phyloP scores from a whole-genome alignment of 306 rosid genomes.

The Oemleria cerasiformis region DNA sequence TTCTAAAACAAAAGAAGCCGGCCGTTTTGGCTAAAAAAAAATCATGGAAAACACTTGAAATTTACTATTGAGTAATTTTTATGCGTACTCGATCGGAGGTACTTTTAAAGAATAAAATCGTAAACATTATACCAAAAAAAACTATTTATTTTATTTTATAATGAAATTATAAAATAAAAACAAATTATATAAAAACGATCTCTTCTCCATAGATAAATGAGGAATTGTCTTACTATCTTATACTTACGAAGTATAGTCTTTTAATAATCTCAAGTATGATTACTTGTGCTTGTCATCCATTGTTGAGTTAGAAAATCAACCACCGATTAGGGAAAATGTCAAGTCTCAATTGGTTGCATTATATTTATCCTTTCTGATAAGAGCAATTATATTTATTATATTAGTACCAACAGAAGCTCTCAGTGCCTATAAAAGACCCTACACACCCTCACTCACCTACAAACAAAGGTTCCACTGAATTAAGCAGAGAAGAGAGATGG shows the following conservation, averaged over 20 bases:
- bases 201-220: too few species aligned
- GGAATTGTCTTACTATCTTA: background rate
- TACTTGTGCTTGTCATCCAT: background rate
- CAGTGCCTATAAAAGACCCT: constrained; percentile 12
- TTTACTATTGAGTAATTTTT: too few species aligned
- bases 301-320: background rate
- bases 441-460: background rate
- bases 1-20: too few species aligned
- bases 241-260: background rate
- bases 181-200: too few species aligned
- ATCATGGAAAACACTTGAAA: too few species aligned
- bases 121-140: too few species aligned
- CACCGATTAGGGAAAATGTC: background rate
- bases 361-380: background rate
- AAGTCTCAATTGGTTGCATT: background rate
- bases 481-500: constrained; percentile 1
- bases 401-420: background rate
- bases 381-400: background rate
- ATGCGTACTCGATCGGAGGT: too few species aligned
- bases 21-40: too few species aligned
- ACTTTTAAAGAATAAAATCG: too few species aligned
- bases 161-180: too few species aligned
- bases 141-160: too few species aligned
- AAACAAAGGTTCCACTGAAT: background rate
- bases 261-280: background rate